Percentiles rank a stretch among this genome's conserved stretches.
phyloP scores from a whole-genome alignment of 2,329 filamentous ascomycete species.

The Aureobasidium sp. region DNA sequence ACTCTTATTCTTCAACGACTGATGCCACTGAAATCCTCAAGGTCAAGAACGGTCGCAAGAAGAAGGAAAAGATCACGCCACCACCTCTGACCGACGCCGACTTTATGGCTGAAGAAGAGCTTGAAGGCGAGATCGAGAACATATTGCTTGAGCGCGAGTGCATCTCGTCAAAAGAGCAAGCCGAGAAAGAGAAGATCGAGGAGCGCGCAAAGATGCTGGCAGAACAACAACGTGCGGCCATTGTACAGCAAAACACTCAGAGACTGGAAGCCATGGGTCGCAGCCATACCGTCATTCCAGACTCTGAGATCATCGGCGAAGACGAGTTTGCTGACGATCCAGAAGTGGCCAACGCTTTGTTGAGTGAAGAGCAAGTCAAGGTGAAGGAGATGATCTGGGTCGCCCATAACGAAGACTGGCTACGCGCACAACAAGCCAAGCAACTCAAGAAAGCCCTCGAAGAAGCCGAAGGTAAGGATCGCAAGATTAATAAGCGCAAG shows the following conservation, averaged over 20 bases:
- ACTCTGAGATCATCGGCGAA: slow-evolving; percentile 57
- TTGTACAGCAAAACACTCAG: slow-evolving; percentile 43
- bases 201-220: slow-evolving; percentile 25
- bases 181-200: slow-evolving; percentile 26
- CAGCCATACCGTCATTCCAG: slow-evolving; percentile 27
- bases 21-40: background rate
- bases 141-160: slow-evolving; percentile 27
- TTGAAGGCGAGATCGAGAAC: slow-evolving; percentile 40
- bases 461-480: slow-evolving; percentile 41
- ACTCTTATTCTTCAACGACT: slow-evolving; percentile 16
- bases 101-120: slow-evolving; percentile 40
- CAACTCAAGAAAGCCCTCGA: slow-evolving; percentile 63
- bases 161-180: slow-evolving; percentile 26
- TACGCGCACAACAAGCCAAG: slow-evolving; percentile 80
- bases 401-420: slow-evolving; percentile 88
- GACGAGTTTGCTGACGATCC: slow-evolving; percentile 85
- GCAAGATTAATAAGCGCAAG: slow-evolving; percentile 37
- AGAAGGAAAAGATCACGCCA: slow-evolving; percentile 22
- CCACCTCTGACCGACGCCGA: slow-evolving; percentile 38
- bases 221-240: slow-evolving; percentile 24
- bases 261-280: slow-evolving; percentile 42
- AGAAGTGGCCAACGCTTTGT: slow-evolving; percentile 73
- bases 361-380: slow-evolving; percentile 65
- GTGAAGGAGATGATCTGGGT: slow-evolving; percentile 93
- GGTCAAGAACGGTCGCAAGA: slow-evolving; percentile 4